phyloP scores from a whole-genome alignment of 768 basidiomycete species.

The Hygrophoropsis aurantiaca region DNA sequence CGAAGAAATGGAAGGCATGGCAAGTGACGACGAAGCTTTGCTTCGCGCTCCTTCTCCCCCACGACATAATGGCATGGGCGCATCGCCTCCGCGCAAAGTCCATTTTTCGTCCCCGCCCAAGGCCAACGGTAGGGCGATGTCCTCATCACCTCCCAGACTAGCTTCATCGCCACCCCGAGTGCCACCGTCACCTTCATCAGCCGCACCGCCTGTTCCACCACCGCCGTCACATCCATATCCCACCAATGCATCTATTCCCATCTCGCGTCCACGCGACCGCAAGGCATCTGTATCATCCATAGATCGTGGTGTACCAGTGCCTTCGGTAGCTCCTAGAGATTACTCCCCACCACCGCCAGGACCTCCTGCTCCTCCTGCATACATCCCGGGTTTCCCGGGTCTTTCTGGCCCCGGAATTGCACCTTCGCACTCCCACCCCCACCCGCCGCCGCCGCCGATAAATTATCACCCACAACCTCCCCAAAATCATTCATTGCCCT shows the following conservation, averaged over 20 bases:
- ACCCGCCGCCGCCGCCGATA: conserved; percentile 10
- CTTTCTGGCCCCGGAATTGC: background rate
- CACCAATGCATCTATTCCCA: conserved; percentile 1
- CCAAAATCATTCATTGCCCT: conserved; percentile 18
- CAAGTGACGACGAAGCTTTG: conserved; percentile 26
- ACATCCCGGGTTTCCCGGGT: background rate
- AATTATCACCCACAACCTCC: conserved; percentile 8
- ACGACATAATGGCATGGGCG: conserved; percentile 15
- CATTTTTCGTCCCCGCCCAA: conserved; percentile 13
- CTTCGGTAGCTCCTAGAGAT: conserved; percentile 11
- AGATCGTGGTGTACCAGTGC: conserved; percentile 3
- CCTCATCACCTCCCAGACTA: conserved; percentile 16
- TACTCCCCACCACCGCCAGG: conserved; percentile 17
- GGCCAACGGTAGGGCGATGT: conserved; percentile 9
- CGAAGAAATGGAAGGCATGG: conserved; percentile 40
- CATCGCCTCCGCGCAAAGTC: conserved; percentile 11
- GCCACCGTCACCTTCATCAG: conserved; percentile 1
- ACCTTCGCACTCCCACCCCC: conserved; percentile 15
- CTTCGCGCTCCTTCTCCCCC: too few species aligned
- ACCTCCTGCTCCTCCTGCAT: conserved; percentile 17
- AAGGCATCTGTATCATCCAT: conserved; percentile 8
- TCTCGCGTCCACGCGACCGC: conserved; percentile 1
- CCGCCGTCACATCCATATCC: conserved; percentile 13
- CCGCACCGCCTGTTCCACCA: conserved; percentile 11
- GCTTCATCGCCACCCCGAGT: background rate